Percentiles rank a stretch among this genome's conserved stretches.
These are phyloP conservation scores for Cladorrhinum sp. DNA, from an alignment of 2,329 filamentous ascomycete genomes.

Conservation along the genomic window DNA sequence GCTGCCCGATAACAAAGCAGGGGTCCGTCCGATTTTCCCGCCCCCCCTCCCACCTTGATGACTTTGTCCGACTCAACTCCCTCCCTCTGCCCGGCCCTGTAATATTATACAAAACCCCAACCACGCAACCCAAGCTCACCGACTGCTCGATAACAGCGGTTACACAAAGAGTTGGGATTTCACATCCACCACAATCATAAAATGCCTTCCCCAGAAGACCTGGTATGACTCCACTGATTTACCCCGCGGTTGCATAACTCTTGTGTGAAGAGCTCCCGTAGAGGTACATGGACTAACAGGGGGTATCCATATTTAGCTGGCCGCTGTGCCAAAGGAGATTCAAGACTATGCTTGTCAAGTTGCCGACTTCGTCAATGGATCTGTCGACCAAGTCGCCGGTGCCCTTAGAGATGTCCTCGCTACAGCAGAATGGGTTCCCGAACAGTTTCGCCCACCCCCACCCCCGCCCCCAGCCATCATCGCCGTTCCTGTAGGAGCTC, in stretches of 20 bases:
- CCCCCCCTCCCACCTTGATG: not conserved
- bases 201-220: not conserved
- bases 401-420: constrained; percentile 68
- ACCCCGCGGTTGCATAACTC: not conserved
- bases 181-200: not conserved
- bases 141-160: not conserved
- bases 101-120: not conserved
- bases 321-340: constrained; percentile 59
- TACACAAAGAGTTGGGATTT: not conserved
- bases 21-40: not conserved
- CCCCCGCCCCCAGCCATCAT: constrained; percentile 42
- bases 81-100: not conserved
- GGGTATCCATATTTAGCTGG: constrained; percentile 43
- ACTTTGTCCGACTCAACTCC: not conserved
- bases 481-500: constrained; percentile 32
- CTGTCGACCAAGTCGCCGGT: constrained; percentile 73
- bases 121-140: not conserved
- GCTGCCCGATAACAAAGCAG: not conserved
- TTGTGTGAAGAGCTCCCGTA: not conserved
- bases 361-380: constrained; percentile 75
- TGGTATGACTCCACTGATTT: not conserved
- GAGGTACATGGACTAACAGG: not conserved
- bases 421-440: constrained; percentile 69
- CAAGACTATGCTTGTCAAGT: constrained; percentile 68
- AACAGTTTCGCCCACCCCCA: constrained; percentile 60